Evolutionary conservation across 495 filamentous ascomycete species (phyloP).

Genomic region (Cenococcum geophilum): DNA sequence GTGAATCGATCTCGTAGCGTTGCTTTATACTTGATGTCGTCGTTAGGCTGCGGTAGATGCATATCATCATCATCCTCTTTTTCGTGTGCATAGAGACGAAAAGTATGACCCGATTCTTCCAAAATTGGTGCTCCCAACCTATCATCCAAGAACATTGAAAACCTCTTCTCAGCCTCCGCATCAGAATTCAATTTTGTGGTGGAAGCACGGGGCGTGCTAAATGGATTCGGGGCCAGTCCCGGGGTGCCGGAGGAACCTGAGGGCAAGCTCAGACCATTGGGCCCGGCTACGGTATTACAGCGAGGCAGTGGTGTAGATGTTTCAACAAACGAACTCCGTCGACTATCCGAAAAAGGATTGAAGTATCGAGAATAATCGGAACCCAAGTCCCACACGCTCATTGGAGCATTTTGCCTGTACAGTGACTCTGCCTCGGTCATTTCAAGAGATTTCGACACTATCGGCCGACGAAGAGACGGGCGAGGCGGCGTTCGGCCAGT

Average conservation of each 20-base stretch:
- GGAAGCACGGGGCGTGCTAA: slow-evolving; percentile 22
- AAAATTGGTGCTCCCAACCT: slow-evolving; percentile 37
- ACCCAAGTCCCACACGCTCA: slow-evolving; percentile 40
- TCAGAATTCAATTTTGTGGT: slow-evolving; percentile 24
- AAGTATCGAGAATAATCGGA: slow-evolving; percentile 47
- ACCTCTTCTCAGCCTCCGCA: slow-evolving; percentile 32
- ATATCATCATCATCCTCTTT: slow-evolving; percentile 47
- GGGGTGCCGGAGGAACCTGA: slow-evolving; percentile 8
- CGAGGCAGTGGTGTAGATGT: slow-evolving; percentile 22
- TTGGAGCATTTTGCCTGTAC: slow-evolving; percentile 11
- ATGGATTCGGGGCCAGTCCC: slow-evolving; percentile 12
- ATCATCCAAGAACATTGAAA: slow-evolving; percentile 38
- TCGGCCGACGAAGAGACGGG: not conserved
- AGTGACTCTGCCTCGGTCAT: not conserved
- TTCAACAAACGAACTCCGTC: slow-evolving; percentile 18
- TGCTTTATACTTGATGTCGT: slow-evolving; percentile 42
- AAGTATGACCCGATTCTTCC: slow-evolving; percentile 33
- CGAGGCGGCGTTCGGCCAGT: slow-evolving; percentile 1
- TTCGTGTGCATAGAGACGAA: slow-evolving; percentile 41
- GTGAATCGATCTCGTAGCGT: slow-evolving; percentile 41
- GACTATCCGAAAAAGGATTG: slow-evolving; percentile 33
- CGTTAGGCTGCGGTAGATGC: slow-evolving; percentile 45
- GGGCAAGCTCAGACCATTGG: not conserved
- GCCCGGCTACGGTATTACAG: not conserved
- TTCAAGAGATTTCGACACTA: slow-evolving; percentile 5